These are phyloP conservation scores for Boletus insuetus DNA, from an alignment of 768 basidiomycete genomes.

Conservation along the genomic window DNA sequence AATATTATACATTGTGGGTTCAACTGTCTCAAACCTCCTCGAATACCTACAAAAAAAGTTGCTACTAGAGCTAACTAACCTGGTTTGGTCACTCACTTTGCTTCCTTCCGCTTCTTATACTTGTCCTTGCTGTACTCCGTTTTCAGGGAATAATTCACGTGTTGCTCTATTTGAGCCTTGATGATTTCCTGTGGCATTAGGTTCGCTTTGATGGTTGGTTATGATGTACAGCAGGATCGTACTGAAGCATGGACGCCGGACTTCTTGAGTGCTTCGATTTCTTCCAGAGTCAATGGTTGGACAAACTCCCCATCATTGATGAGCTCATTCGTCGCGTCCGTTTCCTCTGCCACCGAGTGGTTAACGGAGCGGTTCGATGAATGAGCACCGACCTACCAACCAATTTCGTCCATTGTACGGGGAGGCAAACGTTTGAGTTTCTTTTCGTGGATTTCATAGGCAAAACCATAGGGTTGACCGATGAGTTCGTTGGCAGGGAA, in stretches of 20 bases:
- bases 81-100: slow-evolving; percentile 61
- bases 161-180: slow-evolving; percentile 88
- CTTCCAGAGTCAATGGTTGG: slow-evolving; percentile 77
- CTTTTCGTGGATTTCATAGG: slow-evolving; percentile 81
- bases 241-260: slow-evolving; percentile 80
- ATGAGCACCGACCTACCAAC: slow-evolving; percentile 38
- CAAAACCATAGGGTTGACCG: slow-evolving; percentile 80
- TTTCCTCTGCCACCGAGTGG: slow-evolving; percentile 66
- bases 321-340: slow-evolving; percentile 93
- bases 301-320: slow-evolving; percentile 87
- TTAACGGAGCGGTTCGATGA: slow-evolving; percentile 1
- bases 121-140: slow-evolving; percentile 99
- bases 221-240: slow-evolving; percentile 23
- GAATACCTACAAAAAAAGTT: slow-evolving; percentile 58
- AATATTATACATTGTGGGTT: slow-evolving; percentile 85
- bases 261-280: slow-evolving; percentile 81
- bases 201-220: slow-evolving; percentile 6
- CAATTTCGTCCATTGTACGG: slow-evolving; percentile 72
- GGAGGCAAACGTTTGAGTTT: slow-evolving; percentile 62
- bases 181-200: slow-evolving; percentile 78
- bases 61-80: not conserved
- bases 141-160: slow-evolving; percentile 89
- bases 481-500: slow-evolving; percentile 79
- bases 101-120: slow-evolving; percentile 94
- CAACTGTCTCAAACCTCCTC: slow-evolving; percentile 82